A percentile compares a stretch with the other conserved stretches of the same genome.
phyloP scores from a whole-genome alignment of 139 green algal species.

The Asterochloris erici region DNA sequence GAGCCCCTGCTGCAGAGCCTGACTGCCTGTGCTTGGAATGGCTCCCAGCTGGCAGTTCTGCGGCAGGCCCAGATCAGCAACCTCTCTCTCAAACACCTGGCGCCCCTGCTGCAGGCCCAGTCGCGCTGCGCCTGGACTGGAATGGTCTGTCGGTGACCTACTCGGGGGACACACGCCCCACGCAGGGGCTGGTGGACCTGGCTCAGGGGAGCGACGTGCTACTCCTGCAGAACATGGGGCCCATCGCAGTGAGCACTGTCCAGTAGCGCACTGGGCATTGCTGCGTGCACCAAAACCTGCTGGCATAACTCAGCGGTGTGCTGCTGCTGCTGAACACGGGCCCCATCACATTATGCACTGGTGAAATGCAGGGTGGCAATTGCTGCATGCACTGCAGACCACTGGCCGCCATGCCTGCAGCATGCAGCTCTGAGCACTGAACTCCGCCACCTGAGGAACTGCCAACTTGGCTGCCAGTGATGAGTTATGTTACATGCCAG shows the following conservation, averaged over 20 bases:
- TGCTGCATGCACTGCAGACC: background rate
- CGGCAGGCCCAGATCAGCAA: too few relatives aligned
- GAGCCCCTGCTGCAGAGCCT: too few relatives aligned
- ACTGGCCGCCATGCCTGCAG: background rate
- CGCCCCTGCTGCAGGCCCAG: conserved; percentile 20
- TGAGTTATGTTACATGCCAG: background rate
- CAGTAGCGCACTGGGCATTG: conserved; percentile 12
- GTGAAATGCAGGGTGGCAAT: too few relatives aligned
- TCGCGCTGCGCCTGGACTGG: conserved; percentile 36
- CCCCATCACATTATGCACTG: background rate
- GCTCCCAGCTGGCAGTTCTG: too few relatives aligned
- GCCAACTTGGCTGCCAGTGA: background rate
- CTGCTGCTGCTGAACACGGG: background rate
- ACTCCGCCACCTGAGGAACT: too few relatives aligned
- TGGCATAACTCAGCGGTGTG: conserved; percentile 41
- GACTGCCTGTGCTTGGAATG: too few relatives aligned
- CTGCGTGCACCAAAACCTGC: conserved; percentile 28
- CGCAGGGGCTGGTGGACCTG: conserved; percentile 22
- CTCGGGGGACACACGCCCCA: conserved; percentile 35
- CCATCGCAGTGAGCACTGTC: conserved; percentile 7
- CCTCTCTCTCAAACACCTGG: too few relatives aligned
- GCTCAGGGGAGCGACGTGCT: conserved; percentile 31
- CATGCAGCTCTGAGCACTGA: background rate
- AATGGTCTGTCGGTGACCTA: conserved; percentile 42
- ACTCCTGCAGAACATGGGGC: conserved; percentile 46